Evolutionary conservation across 768 basidiomycete genomes (phyloP), one percentile per base, ranked within the genome.

Genomic region (Termitomyces sp.): DNA sequence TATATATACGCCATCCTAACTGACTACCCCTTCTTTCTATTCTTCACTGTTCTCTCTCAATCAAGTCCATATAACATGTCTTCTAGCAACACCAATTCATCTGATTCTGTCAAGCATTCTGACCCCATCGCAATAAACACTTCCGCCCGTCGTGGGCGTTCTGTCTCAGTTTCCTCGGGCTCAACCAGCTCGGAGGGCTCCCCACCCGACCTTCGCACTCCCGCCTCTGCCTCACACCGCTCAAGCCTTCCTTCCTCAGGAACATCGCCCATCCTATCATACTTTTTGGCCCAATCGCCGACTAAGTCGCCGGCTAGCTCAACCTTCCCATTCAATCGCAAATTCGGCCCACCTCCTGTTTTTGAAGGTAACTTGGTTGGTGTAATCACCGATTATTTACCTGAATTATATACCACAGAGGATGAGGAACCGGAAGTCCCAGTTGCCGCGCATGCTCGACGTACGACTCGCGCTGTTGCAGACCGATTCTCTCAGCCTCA

Each of bases 241-340:
- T 65, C 84, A 46, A 72, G 77, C 7, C 66, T 78, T 10, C 72
- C 78, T 5, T 83, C 85, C 4, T 82, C 87, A 6, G 80, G 82
- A 7, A 78, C 77, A 5, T 89, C 89, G 4, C 90, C 90, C 45
- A 86, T 90, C 53, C 71, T 91, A 49, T 82, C 83, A 54, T 85
- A 87, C 68, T 86, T 88, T 70, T 68, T 90, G 41, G 75, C 76
- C 49, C 83, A 86, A 61, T 82, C 85, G 2, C 84, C 87, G 10
- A 73, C 84, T 14, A 85, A 83, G 63, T 63, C 76, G 0, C 71
- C 75, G 14, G 63, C 65, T 43, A 69, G 74, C 14, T 68, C 76
- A 4, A 82, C 84, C 8, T 85, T 86, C 66, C 86, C 87, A 21
- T 86, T 86, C 75, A 74, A 71, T 54, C 77, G 81, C 59, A 81